A percentile compares a stretch with the other conserved stretches of the same genome.
Conservation (phyloP, 148 eudicot genomes). For the Fagopyrum esculentum region DNA sequence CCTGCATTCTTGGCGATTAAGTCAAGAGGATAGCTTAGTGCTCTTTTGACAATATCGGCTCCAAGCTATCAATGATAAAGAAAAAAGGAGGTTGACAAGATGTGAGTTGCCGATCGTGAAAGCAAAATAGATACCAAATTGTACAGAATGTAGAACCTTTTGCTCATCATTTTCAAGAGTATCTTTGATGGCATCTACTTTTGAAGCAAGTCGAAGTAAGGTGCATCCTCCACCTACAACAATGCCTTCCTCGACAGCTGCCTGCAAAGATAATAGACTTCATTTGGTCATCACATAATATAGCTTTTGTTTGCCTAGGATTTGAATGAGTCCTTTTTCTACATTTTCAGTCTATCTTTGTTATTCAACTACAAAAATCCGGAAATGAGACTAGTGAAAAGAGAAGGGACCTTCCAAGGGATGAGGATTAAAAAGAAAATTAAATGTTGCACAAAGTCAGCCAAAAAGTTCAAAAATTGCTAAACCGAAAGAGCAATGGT, state of each 20-base stretch:
- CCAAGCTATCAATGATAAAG: conserved; percentile 36
- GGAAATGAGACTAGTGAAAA: too few species aligned
- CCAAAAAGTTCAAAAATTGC: background rate
- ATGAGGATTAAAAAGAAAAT: too few species aligned
- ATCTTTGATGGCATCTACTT: conserved; percentile 49
- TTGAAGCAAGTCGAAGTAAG: conserved; percentile 44
- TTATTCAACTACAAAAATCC: too few species aligned
- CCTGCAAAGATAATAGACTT: conserved; percentile 27
- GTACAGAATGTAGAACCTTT: conserved; percentile 29
- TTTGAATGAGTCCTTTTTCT: background rate
- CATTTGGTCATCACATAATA: background rate
- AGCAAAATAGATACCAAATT: background rate
- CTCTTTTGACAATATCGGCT: conserved; percentile 49
- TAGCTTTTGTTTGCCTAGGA: background rate
- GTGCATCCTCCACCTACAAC: conserved; percentile 81
- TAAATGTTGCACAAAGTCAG: too few species aligned
- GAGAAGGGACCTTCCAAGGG: too few species aligned
- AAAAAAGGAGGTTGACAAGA: background rate
- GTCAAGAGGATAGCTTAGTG: conserved; percentile 50
- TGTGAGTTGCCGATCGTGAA: background rate
- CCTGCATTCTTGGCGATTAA: conserved; percentile 67
- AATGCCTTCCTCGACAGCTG: conserved; percentile 80
- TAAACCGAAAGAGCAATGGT: background rate
- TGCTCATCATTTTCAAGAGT: conserved; percentile 53
- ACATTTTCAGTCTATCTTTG: background rate